Conservation (phyloP, 1,284 basidiomycete genomes). For the Naganishia sp. region DNA sequence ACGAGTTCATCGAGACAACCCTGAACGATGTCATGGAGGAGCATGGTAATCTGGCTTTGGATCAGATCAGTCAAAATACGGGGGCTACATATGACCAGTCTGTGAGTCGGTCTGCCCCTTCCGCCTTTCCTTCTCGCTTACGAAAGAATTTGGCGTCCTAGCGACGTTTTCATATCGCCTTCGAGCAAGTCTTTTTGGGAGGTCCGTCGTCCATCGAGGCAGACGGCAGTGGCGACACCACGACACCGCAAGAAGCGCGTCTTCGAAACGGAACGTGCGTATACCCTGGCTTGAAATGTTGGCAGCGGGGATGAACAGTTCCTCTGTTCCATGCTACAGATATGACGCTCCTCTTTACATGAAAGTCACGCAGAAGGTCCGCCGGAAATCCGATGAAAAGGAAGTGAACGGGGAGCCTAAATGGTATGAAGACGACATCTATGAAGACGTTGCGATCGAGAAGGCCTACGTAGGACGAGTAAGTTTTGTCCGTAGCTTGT, state of each 20-base stretch:
- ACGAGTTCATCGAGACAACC: conserved; percentile 99
- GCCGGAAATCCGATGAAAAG: conserved; percentile 77
- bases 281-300: conserved; percentile 20
- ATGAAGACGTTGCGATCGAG: conserved; percentile 25
- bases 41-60: conserved; percentile 86
- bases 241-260: conserved; percentile 97
- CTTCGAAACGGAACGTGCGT: conserved; percentile 77
- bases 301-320: conserved; percentile 1
- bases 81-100: conserved; percentile 27
- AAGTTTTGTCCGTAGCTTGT: neutral
- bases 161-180: conserved; percentile 94
- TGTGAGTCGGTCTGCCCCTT: conserved; percentile 1
- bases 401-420: conserved; percentile 68
- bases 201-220: conserved; percentile 92
- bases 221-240: conserved; percentile 87
- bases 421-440: conserved; percentile 58
- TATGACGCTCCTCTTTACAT: conserved; percentile 96
- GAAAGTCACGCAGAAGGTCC: conserved; percentile 59
- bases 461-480: conserved; percentile 33
- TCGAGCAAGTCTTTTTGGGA: conserved; percentile 96
- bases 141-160: conserved; percentile 48
- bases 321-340: conserved; percentile 34
- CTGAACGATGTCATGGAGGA: conserved; percentile 99
- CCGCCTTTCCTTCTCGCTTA: neutral
- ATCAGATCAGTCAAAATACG: conserved; percentile 70